Percentiles rank a stretch among this genome's conserved stretches.
These are phyloP conservation scores for Yamadazyma aaseri DNA, from an alignment of 1,139 yeast genomes.

Conservation along the genomic window DNA sequence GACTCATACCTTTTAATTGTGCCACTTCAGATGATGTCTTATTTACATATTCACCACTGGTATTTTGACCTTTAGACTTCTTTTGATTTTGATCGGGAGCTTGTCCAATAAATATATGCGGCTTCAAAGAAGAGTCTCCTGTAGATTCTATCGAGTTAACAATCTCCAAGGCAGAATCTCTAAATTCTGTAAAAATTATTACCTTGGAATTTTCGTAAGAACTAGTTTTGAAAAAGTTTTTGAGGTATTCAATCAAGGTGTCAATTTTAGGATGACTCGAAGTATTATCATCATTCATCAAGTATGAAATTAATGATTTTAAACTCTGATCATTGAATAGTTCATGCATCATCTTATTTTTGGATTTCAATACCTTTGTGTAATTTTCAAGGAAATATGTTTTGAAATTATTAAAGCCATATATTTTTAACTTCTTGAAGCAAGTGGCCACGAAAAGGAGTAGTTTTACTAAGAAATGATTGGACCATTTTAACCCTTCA, in stretches of 20 bases:
- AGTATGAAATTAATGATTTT: conserved; percentile 15
- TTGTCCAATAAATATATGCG: conserved; percentile 94
- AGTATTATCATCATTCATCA: conserved; percentile 40
- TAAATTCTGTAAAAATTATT: conserved; percentile 80
- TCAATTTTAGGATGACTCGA: conserved; percentile 79
- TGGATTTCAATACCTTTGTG: conserved; percentile 47
- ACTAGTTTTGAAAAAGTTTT: conserved; percentile 48
- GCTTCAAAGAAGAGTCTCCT: conserved; percentile 39
- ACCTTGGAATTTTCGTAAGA: conserved; percentile 57
- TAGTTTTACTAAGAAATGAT: conserved; percentile 57
- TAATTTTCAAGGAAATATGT: conserved; percentile 60
- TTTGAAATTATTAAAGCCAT: conserved; percentile 80
- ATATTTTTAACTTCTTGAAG: conserved; percentile 65
- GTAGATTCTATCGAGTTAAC: conserved; percentile 58
- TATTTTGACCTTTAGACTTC: conserved; percentile 19
- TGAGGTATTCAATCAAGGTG: conserved; percentile 55
- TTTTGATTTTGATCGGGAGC: conserved; percentile 32
- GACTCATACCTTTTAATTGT: conserved; percentile 63
- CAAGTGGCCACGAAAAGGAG: conserved; percentile 77
- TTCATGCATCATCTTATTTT: conserved; percentile 58
- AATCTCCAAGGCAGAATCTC: conserved; percentile 89
- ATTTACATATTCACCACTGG: conserved; percentile 5
- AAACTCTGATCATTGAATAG: conserved; percentile 57
- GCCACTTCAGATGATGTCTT: conserved; percentile 52
- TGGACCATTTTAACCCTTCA: conserved; percentile 72